Percentiles rank a stretch among this genome's conserved stretches.
These are phyloP conservation scores for Thalia dealbata DNA, from an alignment of 176 grass and related monocot genomes.

Conservation along the genomic window DNA sequence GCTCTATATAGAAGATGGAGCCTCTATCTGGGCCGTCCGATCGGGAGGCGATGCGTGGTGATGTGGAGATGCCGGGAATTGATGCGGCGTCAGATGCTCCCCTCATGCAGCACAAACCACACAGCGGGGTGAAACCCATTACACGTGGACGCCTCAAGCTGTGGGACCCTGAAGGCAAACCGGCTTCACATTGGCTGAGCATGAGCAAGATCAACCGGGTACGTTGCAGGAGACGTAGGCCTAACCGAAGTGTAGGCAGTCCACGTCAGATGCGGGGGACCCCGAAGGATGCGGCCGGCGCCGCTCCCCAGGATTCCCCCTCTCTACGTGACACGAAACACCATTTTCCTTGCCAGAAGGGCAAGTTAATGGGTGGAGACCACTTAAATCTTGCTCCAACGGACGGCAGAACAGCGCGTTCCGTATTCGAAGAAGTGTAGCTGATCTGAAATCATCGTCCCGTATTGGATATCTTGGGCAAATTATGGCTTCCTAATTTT, in stretches of 20 bases:
- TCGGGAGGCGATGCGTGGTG: neutral
- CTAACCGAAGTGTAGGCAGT: neutral
- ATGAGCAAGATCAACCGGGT: neutral
- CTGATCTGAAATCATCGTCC: no score
- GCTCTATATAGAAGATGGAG: neutral
- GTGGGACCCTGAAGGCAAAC: no score
- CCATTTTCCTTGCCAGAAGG: neutral
- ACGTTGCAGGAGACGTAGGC: neutral
- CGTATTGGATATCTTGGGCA: no score
- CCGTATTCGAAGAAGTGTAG: no score
- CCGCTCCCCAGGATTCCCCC: neutral
- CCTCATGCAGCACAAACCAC: neutral
- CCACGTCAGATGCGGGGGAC: neutral
- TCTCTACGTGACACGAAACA: neutral
- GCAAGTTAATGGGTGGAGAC: no score
- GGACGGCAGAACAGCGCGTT: no score
- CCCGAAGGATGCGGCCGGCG: neutral
- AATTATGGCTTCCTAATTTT: no score
- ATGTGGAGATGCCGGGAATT: conserved; percentile 23
- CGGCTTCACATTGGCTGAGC: neutral
- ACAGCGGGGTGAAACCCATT: neutral
- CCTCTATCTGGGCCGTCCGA: neutral
- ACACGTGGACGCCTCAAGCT: neutral
- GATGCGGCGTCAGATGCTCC: conserved; percentile 30
- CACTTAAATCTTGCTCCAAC: no score